Evolutionary conservation across 1,139 yeast species (phyloP).

Genomic region (Yueomyces sp.): DNA sequence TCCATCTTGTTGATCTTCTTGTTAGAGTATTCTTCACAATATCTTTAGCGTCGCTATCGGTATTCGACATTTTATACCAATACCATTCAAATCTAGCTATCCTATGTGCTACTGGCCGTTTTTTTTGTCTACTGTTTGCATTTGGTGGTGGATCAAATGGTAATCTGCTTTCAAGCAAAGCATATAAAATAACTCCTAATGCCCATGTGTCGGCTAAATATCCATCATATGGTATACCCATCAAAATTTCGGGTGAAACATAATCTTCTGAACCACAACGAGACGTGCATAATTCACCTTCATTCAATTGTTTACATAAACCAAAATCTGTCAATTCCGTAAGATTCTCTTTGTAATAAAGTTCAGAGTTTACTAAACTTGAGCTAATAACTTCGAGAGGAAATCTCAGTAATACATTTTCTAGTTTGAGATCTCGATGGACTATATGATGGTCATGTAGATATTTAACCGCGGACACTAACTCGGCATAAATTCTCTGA

Average conservation of each 20-base stretch:
- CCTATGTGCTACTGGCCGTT: constrained; percentile 62
- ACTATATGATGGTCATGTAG: constrained; percentile 57
- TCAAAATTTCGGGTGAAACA: constrained; percentile 81
- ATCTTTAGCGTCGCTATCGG: constrained; percentile 35
- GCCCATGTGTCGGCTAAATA: constrained; percentile 90
- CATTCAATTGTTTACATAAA: constrained; percentile 54
- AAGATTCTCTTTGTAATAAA: constrained; percentile 18
- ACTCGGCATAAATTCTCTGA: constrained; percentile 54
- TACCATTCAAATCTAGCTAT: constrained; percentile 91
- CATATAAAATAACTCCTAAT: constrained; percentile 76
- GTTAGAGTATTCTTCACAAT: constrained; percentile 43
- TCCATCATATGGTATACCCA: constrained; percentile 88
- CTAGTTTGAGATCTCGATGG: constrained; percentile 82
- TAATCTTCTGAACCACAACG: constrained; percentile 95
- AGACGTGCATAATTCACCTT: constrained; percentile 49
- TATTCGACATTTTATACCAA: constrained; percentile 44
- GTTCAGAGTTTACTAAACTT: constrained; percentile 1
- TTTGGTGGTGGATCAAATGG: constrained; percentile 75
- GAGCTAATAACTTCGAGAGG: constrained; percentile 24
- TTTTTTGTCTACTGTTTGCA: constrained; percentile 36
- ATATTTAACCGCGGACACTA: constrained; percentile 57
- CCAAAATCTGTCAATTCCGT: constrained; percentile 82
- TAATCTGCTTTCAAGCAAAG: constrained; percentile 68
- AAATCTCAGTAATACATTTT: constrained; percentile 51
- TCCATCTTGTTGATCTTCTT: constrained; percentile 39